Percentiles rank a stretch among this genome's conserved stretches.
Evolutionary conservation across 805 yeast species (phyloP).

Genomic region (Candida maesae): DNA sequence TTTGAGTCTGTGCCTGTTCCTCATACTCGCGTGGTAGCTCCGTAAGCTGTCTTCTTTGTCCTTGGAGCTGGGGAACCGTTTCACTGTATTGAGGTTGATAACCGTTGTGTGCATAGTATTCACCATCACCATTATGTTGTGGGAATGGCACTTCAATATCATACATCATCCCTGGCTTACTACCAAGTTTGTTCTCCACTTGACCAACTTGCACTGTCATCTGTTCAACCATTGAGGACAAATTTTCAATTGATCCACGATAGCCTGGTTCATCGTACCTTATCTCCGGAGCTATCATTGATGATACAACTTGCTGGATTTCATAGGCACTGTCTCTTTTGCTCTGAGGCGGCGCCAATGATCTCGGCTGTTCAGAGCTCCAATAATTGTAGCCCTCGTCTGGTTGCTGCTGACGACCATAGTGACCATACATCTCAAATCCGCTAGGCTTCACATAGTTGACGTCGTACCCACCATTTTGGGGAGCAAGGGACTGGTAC

Average conservation of each 20-base stretch:
- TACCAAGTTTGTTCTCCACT: constrained; percentile 21
- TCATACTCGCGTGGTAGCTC: too few relatives aligned
- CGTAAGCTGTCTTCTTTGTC: too few relatives aligned
- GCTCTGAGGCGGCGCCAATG: constrained; percentile 7
- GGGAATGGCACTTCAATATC: constrained; percentile 18
- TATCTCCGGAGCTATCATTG: neutral
- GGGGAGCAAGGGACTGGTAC: neutral
- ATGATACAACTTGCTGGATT: constrained; percentile 6
- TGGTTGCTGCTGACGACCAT: constrained; percentile 1
- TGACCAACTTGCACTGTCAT: constrained; percentile 26
- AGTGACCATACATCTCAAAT: constrained; percentile 13
- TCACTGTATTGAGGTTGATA: neutral
- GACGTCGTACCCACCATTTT: neutral
- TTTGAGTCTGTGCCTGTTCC: neutral
- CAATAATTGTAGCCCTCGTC: constrained; percentile 14
- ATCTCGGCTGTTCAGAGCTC: constrained; percentile 12
- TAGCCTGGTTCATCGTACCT: constrained; percentile 2
- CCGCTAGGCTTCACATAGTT: neutral
- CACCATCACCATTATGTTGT: neutral
- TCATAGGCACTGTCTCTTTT: constrained; percentile 6
- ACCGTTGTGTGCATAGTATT: neutral
- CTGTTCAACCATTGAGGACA: constrained; percentile 35
- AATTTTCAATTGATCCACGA: constrained; percentile 26
- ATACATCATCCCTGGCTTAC: constrained; percentile 9
- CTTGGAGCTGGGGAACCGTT: too few relatives aligned